These are phyloP conservation scores for Penicillium turbatum DNA, from an alignment of 495 filamentous ascomycete genomes.

Conservation along the genomic window DNA sequence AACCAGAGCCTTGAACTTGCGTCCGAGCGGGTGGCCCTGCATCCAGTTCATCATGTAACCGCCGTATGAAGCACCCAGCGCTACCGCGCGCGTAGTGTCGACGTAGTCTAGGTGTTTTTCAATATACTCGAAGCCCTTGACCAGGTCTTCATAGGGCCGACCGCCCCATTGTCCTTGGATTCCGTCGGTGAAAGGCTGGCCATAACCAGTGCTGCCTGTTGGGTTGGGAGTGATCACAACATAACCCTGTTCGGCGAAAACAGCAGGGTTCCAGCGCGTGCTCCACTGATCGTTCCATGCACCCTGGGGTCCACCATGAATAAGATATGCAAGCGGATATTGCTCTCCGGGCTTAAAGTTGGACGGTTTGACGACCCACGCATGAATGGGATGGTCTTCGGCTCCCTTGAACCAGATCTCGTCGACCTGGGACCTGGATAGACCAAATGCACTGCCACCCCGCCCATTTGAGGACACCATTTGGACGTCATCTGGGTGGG, in stretches of 20 bases:
- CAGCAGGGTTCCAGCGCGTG: constrained; percentile 85
- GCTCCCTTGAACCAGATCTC: constrained; percentile 69
- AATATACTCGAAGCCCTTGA: constrained; percentile 73
- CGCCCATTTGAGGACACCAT: constrained; percentile 63
- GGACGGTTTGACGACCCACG: constrained; percentile 76
- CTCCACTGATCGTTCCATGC: constrained; percentile 82
- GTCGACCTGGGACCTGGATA: constrained; percentile 55
- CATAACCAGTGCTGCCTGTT: constrained; percentile 82
- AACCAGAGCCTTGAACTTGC: constrained; percentile 84
- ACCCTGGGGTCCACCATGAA: constrained; percentile 87
- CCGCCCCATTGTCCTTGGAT: constrained; percentile 79
- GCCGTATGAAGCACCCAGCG: constrained; percentile 80
- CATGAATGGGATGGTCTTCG: constrained; percentile 64
- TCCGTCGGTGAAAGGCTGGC: constrained; percentile 71
- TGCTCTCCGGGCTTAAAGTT: constrained; percentile 66
- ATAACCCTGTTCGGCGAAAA: constrained; percentile 90
- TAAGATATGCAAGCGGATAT: constrained; percentile 78
- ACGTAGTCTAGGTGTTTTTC: constrained; percentile 67
- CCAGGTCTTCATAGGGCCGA: constrained; percentile 74
- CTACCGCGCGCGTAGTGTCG: constrained; percentile 72
- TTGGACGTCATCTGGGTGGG: constrained; percentile 34
- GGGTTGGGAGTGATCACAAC: constrained; percentile 86
- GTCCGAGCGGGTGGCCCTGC: constrained; percentile 49
- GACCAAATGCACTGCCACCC: constrained; percentile 65
- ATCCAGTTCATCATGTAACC: constrained; percentile 78